phyloP scores from a whole-genome alignment of 768 basidiomycete species.

The Tricholoma bakamatsutake region DNA sequence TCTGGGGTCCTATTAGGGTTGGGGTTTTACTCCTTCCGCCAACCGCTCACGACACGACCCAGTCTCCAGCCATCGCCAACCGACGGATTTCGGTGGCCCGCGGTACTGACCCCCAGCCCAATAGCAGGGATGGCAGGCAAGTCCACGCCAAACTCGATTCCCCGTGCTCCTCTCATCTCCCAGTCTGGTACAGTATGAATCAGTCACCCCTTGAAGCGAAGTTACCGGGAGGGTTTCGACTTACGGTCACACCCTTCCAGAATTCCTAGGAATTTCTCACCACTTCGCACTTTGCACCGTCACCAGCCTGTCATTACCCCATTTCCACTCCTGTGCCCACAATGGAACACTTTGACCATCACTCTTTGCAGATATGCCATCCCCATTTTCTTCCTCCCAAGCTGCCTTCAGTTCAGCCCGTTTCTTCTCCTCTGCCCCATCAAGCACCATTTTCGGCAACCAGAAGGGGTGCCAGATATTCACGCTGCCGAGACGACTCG shows the following conservation, averaged over 20 bases:
- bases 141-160: constrained; percentile 62
- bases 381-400: constrained; percentile 24
- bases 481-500: constrained; percentile 62
- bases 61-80: constrained; percentile 38
- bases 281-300: constrained; percentile 89
- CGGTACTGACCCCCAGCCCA: constrained; percentile 26
- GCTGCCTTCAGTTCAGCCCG: constrained; percentile 35
- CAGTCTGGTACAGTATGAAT: constrained; percentile 47
- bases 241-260: constrained; percentile 82
- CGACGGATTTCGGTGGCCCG: constrained; percentile 10
- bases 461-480: constrained; percentile 93
- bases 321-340: constrained; percentile 48
- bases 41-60: constrained; percentile 54
- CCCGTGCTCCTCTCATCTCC: constrained; percentile 89
- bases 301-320: constrained; percentile 92
- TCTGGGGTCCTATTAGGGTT: constrained; percentile 2
- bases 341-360: constrained; percentile 22
- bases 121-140: constrained; percentile 44
- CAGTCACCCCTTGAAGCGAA: background rate
- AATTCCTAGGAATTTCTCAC: constrained; percentile 92
- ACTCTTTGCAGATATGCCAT: constrained; percentile 1
- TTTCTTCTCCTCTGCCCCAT: constrained; percentile 69
- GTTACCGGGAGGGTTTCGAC: constrained; percentile 10
- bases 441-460: constrained; percentile 92
- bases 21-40: constrained; percentile 49